Base-by-base conservation (phyloP, 2,329 filamentous ascomycete genomes). In the Xylaria sp. region DNA sequence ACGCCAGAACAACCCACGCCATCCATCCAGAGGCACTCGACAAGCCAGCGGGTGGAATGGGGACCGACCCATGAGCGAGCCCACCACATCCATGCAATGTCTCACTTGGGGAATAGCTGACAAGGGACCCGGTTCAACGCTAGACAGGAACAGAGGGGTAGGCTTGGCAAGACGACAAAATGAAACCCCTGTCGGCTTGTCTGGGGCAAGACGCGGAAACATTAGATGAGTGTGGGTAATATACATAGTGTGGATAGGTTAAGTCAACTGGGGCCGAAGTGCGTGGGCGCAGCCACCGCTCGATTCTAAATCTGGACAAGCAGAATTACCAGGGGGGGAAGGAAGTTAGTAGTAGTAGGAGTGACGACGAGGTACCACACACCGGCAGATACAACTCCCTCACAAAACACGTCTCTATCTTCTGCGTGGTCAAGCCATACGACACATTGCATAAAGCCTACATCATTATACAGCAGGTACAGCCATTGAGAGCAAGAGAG, bases 71-170 rank as follows among this genome's bases (percentile, higher is more conserved):
- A 59, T 57, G 59, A 71, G 69, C 67, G 75, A 77, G 73, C 75
- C 76, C 78, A 72, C 70, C 59, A 75, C 74, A 66, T 53, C 67
- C 71, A 71, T 81, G 81, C 80, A 77, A 67, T 84, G 83, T 86
- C 84, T 87, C 84, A 86, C 83, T 84, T 82, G 79, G 76, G 76
- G 74, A 77, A 75, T 9, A 81, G 79, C 78, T 80, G 83, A 83
- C 83, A 79, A 77, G 80, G 79, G 77, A 70, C 77, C 78, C 76
- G 75, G 77, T 76, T 76, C 74, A 6, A 68, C 59, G 54, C 60
- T 71, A 57, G 75, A 74, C 73, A 74, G 72, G 70, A 72, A 73
- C 72, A 74, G 73, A 75, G 74, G 74, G 74, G 73, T 72, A 73
- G 59, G 61, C 70, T 67, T 69, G 70, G 61, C 70, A 64, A 64